Evolutionary conservation across 2,329 filamentous ascomycete genomes (phyloP).

Genomic region (Calonectria montana): DNA sequence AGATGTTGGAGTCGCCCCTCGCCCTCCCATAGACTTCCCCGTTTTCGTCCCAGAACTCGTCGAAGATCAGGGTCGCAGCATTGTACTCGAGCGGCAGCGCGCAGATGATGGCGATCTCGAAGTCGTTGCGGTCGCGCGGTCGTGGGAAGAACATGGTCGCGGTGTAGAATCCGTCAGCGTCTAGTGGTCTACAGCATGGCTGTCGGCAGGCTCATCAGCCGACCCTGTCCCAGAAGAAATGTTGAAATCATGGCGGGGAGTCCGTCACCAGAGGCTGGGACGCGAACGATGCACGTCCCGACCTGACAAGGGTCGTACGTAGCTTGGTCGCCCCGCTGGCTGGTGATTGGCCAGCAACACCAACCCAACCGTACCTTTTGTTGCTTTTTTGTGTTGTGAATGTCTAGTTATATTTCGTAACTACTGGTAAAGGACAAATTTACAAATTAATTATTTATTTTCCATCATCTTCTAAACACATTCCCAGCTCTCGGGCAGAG

Average conservation of each 20-base stretch:
- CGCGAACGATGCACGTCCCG: neutral
- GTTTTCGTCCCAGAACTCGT: slow-evolving; percentile 11
- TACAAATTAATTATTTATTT: neutral
- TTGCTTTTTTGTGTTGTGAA: too few relatives aligned
- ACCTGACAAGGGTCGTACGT: neutral
- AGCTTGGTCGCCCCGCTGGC: neutral
- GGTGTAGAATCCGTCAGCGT: neutral
- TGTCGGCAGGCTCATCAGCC: neutral
- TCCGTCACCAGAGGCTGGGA: neutral
- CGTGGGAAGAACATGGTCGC: neutral
- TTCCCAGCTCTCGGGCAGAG: neutral
- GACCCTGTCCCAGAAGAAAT: neutral
- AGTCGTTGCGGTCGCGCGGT: slow-evolving; percentile 1
- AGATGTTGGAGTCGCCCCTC: slow-evolving; percentile 26
- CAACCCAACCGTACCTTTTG: too few relatives aligned
- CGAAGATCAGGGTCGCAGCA: neutral
- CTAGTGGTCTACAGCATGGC: neutral
- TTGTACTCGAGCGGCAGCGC: slow-evolving; percentile 15
- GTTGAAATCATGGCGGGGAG: neutral
- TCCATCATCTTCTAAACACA: neutral
- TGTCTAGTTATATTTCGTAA: too few relatives aligned
- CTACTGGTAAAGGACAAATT: neutral
- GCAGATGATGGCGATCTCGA: slow-evolving; percentile 27
- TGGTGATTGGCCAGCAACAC: neutral
- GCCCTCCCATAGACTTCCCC: neutral